Evolutionary conservation across 2,329 filamentous ascomycete genomes (phyloP).

Genomic region (Colletotrichum scovillei): DNA sequence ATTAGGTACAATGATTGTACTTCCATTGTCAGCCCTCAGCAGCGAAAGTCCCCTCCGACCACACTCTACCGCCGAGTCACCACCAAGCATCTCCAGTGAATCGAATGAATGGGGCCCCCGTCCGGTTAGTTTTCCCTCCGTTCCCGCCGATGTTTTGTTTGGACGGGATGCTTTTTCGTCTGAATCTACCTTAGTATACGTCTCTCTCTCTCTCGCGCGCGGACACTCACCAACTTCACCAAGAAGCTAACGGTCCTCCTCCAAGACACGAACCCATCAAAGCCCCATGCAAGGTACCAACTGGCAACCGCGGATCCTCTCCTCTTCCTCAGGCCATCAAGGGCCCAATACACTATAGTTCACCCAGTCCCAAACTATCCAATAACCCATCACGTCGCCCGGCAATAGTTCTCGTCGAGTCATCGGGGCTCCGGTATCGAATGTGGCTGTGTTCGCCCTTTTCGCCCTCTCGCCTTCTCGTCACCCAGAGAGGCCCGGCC

Average conservation of each 20-base stretch:
- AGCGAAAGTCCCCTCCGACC: not conserved
- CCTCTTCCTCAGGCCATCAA: not conserved
- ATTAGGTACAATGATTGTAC: not conserved
- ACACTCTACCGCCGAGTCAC: not conserved
- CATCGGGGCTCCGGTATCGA: conserved; percentile 6
- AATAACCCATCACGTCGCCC: not conserved
- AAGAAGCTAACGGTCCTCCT: not conserved
- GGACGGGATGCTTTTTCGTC: not conserved
- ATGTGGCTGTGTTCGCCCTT: conserved; percentile 23
- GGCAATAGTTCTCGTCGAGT: conserved; percentile 4
- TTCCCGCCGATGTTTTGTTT: not conserved
- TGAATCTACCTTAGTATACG: not conserved
- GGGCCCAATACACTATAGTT: not conserved
- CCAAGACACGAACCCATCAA: not conserved
- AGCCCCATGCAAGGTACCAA: not conserved
- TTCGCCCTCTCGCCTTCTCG: not conserved
- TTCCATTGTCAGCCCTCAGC: no score
- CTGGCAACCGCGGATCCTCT: not conserved
- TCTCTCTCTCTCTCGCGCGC: not conserved
- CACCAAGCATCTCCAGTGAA: not conserved
- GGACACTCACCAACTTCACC: not conserved
- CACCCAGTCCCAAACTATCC: not conserved
- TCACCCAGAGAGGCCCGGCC: no score
- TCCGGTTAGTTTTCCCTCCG: not conserved
- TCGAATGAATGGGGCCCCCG: not conserved